Base-by-base conservation (phyloP, 2,329 filamentous ascomycete species). In the Paraphoma chrysanthemicola region DNA sequence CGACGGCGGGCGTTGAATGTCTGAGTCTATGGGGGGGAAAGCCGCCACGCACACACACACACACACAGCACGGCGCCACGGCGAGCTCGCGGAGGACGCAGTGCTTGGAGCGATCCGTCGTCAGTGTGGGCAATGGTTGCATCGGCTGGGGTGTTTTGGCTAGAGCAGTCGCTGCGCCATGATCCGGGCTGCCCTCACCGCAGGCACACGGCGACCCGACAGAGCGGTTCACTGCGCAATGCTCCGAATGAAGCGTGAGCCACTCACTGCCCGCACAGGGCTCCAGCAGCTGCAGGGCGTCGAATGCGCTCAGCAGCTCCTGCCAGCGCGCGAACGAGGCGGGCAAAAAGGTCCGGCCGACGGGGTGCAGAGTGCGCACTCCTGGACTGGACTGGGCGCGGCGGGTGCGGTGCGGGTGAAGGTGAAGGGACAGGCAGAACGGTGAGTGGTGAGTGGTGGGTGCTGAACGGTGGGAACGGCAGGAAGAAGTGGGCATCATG, bases 221-320 rank as follows among this genome's bases (percentile, higher is more conserved):
- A 64, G 63, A 17, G 43, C 63, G 74, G 72, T 54, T 47, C 54
- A 51, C 71, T 76, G 72, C 72, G 70, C 73, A 73, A 71, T 63
- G 51, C 66, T 70, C 73, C 71, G 66, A 75, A 75, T 73, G 68
- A 51, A 64, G 70, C 59, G 57, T 63, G 55, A 56, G 62, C 63
- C 68, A 64, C 59, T 64, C 56, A 23, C 23, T 23, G 23, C 23
- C 23, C 23, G 23, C 23, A 54, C 43, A 29, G 18, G 6, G 43
- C 43, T 45, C 42, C 42, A 38, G 49, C 17, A 41, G 44, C 54
- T 58, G 63, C 63, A 58, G 57, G 55, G 56, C 39, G 59, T 65
- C 58, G 60, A 56, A 49, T 53, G 53, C 30, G 31, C 31, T 59
- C 51, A 53, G 57, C 51, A 51, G 53, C 53, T 50, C 46, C 55